Base-by-base conservation (phyloP, 306 rosid species). In the Rubus parviflorus region DNA sequence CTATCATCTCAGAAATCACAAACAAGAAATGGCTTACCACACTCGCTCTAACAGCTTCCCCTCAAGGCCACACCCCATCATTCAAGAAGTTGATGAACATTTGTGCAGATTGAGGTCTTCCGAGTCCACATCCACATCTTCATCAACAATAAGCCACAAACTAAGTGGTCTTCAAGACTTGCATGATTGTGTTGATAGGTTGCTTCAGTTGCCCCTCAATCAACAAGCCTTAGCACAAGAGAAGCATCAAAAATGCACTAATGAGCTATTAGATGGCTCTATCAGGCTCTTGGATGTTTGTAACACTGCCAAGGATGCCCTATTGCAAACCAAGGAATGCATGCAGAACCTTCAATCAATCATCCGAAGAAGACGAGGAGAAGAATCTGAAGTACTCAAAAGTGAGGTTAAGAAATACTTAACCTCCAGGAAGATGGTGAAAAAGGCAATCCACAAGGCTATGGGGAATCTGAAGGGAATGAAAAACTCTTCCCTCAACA, bases 1-100 rank as follows among this genome's bases (percentile, higher is more conserved):
- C 76, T 54, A 6, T 37, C 47, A 38, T 49, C 52, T 54, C 51
- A 35, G 35, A 70, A 38, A 14, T 2, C 52, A 41, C 14, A 38
- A 43, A 16, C 9, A 54, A 3, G 30, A 74, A 74, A 49, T 78
- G 60, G 68, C 80, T 46, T 67, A 53, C 77, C 86, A 87, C 14
- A 42, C 62, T 53, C 90, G 86, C 53, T 84, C 88, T 1, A 80
- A 82, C 78, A 87, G 86, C 80, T 79, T 82, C 45, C 90, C 90
- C 0, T 75, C 83, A 2, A 84, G 81, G 69, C 74, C 85, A 23
- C 86, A 87, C 76, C 88, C 88, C 13, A 47, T 80, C 46, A 22
- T 87, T 72, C 51, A 54, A 19, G 75, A 79, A 47, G 64, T 80
- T 42, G 72, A 87, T 8, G 83, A 82, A 70, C 82, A 84, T 20